Base-by-base conservation (phyloP, 2,329 filamentous ascomycete species). In the Cordyceps militaris region DNA sequence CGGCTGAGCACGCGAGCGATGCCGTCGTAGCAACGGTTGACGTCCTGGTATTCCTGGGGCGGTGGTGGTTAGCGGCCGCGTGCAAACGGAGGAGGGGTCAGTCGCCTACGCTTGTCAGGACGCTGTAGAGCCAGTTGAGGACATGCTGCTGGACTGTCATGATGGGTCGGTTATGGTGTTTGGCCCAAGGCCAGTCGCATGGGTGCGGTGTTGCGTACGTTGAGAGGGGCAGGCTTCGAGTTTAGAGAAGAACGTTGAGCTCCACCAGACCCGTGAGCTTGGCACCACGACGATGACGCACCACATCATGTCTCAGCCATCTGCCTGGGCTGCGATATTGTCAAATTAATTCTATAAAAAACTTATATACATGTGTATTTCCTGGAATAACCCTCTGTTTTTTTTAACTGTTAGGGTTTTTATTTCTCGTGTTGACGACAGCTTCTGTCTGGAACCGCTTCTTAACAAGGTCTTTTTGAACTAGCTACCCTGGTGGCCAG, bases 61-160 rank as follows among this genome's bases (percentile, higher is more conserved):
- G 30, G 30, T 24, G 30, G 56, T 47, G 32, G 55, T 57, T 44
- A 62, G 57, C 50, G 32, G 56, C 40, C 52, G 46, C 40, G 51
- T 40, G 21, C 38, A 24, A 23, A 47, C 13, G 57, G n/a, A 10
- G n/a, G n/a, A 16, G 7, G 19, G 13, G 4, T 4, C 2, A 7
- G 32, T 3, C 32, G 23, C 77, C 50, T 75, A 91, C 88, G 66
- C 85, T 89, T 43, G 87, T 89, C 59, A 97, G 76, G 57, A 96
- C 87, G 74, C 89, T 94, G 75, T 96, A 96, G 6, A 97, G 85
- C 93, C 93, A 97, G 75, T 91, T 92, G 67, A 97, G 80, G 61
- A 95, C 87, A 75, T 91, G 89, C 73, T 96, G 91, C 66, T 90
- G 88, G 69, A 96, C 89, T 66, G 86, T 84, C 79, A 84, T 84